Evolutionary conservation across 2,329 filamentous ascomycete species (phyloP).

Genomic region (Chaetomiaceae sp.): DNA sequence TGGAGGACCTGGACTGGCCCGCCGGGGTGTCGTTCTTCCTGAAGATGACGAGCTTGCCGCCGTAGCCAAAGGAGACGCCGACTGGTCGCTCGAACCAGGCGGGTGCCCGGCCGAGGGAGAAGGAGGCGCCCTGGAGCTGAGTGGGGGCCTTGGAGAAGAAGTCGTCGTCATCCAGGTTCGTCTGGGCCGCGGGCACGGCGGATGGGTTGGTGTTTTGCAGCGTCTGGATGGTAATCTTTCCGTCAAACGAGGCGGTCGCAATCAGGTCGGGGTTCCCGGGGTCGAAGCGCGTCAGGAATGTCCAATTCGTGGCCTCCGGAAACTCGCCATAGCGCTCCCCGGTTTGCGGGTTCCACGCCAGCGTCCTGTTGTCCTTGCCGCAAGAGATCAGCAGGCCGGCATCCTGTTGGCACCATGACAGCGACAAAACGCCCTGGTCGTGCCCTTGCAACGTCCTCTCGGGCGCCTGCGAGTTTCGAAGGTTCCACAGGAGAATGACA

Average conservation of each 20-base stretch:
- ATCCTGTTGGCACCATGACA: conserved; percentile 94
- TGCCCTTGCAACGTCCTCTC: conserved; percentile 87
- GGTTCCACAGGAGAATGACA: conserved; percentile 86
- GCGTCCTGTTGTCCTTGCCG: conserved; percentile 91
- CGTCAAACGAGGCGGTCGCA: conserved; percentile 94
- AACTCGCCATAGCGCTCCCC: conserved; percentile 86
- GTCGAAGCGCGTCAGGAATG: conserved; percentile 91
- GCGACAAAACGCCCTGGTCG: conserved; percentile 83
- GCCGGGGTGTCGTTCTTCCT: conserved; percentile 51
- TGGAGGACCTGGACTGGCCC: conserved; percentile 63
- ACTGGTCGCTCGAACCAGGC: conserved; percentile 84
- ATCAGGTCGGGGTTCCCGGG: conserved; percentile 87
- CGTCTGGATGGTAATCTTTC: conserved; percentile 89
- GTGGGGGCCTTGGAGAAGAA: conserved; percentile 94
- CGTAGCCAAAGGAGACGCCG: conserved; percentile 89
- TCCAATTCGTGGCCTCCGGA: conserved; percentile 98
- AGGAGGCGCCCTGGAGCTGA: conserved; percentile 83
- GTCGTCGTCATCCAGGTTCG: conserved; percentile 78
- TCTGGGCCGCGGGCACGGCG: conserved; percentile 58
- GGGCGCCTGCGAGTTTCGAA: conserved; percentile 92
- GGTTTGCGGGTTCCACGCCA: conserved; percentile 94
- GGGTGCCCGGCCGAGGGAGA: conserved; percentile 78
- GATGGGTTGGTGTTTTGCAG: conserved; percentile 87
- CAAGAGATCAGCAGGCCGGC: conserved; percentile 83
- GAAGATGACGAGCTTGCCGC: conserved; percentile 82